Conservation (phyloP, 257 asterid species). For the Solanum etuberosum region DNA sequence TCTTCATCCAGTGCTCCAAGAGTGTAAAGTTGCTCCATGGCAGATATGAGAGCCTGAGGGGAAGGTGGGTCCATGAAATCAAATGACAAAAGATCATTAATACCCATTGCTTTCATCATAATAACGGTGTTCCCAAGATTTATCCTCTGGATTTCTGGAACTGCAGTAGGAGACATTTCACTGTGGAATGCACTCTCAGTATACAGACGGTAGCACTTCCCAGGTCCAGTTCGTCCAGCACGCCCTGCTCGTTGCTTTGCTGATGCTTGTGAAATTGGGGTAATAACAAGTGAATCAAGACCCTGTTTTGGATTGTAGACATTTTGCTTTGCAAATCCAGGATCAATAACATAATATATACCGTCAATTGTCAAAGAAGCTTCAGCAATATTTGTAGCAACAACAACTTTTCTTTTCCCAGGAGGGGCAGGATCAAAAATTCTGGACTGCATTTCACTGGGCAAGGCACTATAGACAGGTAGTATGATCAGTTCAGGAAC, state of each 20-base stretch:
- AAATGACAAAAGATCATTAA: constrained; percentile 73
- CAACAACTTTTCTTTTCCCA: constrained; percentile 18
- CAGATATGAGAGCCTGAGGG: constrained; percentile 87
- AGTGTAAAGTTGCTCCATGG: constrained; percentile 86
- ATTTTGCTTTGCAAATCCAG: not conserved
- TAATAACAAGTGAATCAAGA: not conserved
- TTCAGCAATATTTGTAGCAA: constrained; percentile 1
- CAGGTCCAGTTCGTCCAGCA: constrained; percentile 1
- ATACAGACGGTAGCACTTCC: not conserved
- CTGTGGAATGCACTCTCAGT: constrained; percentile 86
- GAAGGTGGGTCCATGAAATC: constrained; percentile 97
- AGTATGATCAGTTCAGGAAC: constrained; percentile 81
- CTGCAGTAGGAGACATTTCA: constrained; percentile 86
- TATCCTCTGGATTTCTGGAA: constrained; percentile 93
- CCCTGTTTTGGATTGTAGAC: constrained; percentile 2
- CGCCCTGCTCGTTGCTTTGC: constrained; percentile 1
- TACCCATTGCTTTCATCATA: constrained; percentile 93
- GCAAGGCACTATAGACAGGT: constrained; percentile 88
- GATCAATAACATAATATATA: not conserved
- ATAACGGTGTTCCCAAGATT: constrained; percentile 80
- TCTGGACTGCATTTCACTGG: constrained; percentile 93
- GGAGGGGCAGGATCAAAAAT: constrained; percentile 90
- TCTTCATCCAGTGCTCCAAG: constrained; percentile 92
- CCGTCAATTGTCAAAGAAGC: not conserved
- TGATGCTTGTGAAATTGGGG: not conserved